Base-by-base conservation (phyloP, 805 yeast species). In the Wickerhamiella vanderwaltii region DNA sequence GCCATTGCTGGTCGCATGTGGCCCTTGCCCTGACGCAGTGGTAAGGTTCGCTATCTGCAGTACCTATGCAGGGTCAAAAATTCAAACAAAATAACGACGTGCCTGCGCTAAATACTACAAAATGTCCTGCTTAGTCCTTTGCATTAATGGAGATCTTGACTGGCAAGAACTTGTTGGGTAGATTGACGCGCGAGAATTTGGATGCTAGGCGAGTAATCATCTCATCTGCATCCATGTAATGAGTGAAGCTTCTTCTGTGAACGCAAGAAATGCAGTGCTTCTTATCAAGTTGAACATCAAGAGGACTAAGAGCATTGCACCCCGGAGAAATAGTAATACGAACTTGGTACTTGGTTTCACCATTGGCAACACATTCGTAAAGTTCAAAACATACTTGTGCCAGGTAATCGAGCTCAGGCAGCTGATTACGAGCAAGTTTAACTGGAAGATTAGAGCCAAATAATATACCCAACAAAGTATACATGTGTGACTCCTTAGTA, bases 251-350 rank as follows among this genome's bases (percentile, higher is more conserved):
- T 42, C 86, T 75, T 54, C 91, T 75, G 35, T 96, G 94, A 52
- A 91, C 91, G 56, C 96, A 88, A 19, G 95, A 87, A 48, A 91
- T 91, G 62, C 91, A 88, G 62, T 91, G 99, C 57, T 85, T 87
- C 35, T 85, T 88, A 62, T 91, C 98, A 35, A 91, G 68, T 60
- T 88, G 95, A 35, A 93, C 94, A 62, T 91, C 99, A 49, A 91
- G 69, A 20, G 99, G 98, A 60, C 88, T 95, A 55, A 86, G 94
- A 0, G 97, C 87, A 62, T 91, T 96, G 61, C 98, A 91, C 16
- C 99, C 99, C 1, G 98, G 97, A 4, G 95, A 82, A 51, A 91
- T 69, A n/a, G 88, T 79, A 46, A 91, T 69, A 54, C 97, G 72
- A 43, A 91, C 80, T 4, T 95, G 80, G 58, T 88, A 95, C 54